Evolutionary conservation across 2,329 filamentous ascomycete genomes (phyloP), one percentile per base, ranked within the genome.

Genomic region (Gnomoniopsis sp.): DNA sequence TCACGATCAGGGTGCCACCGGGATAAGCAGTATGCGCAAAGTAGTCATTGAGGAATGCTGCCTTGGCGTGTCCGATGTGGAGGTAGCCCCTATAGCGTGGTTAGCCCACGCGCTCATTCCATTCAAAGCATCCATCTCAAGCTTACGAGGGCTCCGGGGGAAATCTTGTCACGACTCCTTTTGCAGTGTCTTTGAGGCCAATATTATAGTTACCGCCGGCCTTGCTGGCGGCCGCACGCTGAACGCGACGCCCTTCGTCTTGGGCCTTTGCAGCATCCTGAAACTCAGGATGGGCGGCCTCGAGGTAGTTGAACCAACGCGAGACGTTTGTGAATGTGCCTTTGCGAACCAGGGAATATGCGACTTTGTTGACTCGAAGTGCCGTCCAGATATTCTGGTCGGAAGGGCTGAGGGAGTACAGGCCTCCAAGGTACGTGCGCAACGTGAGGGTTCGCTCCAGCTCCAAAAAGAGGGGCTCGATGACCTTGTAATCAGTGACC

Each of bases 41-140:
- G 81, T 96, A 98, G 73, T 98, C 93, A 77, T 95, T 96, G 58
- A 98, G 85, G 56, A 96, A 81, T 6, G 92, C 92, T 30, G 92
- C 92, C 77, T 98, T 98, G 66, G 92, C 91, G 77, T 98, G 93
- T 55, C 93, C 93, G 64, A 97, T 96, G 77, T 97, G 93, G 48
- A 97, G 85, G 72, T 96, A 96, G 62, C 92, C 92, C 65, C 79
- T 82, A 60, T 15, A 36, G 15, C 15, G 17, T 6, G 33, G 7
- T 17, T 30, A 2, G 38, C 61, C 23, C 52, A 34, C 19, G 12
- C n/a, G 36, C 15, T 19, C 34, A 36, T 19, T 19, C 41, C 17
- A 14, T 3, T 12, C 1, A 21, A 21, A 12, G 6, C 21, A 19
- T 17, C 10, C 2, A 7, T 17, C 15, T 3, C 12, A 14, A 6